phyloP scores from a whole-genome alignment of 805 yeast genomes.

The Kodamaea leandrae region DNA sequence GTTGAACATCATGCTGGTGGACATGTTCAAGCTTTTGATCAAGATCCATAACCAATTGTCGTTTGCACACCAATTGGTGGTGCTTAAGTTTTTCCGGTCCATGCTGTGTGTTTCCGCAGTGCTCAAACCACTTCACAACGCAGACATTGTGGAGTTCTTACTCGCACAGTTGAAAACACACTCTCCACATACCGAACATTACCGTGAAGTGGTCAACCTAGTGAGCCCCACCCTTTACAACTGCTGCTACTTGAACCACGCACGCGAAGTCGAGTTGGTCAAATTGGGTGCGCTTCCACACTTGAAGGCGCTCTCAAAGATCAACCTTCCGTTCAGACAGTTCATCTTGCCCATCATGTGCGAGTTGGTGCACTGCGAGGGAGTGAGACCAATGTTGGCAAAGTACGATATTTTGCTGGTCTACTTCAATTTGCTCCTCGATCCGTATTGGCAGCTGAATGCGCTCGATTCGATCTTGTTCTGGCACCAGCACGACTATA shows the following conservation, averaged over 20 bases:
- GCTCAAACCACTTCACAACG: constrained; percentile 30
- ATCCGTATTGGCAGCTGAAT: constrained; percentile 58
- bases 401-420: constrained; percentile 36
- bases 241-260: constrained; percentile 47
- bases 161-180: constrained; percentile 29
- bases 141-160: constrained; percentile 45
- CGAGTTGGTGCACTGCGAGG: constrained; percentile 47
- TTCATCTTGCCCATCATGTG: constrained; percentile 53
- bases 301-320: constrained; percentile 37
- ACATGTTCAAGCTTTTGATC: constrained; percentile 41
- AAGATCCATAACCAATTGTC: constrained; percentile 31
- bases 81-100: constrained; percentile 46
- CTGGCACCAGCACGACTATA: constrained; percentile 36
- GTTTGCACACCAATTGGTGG: constrained; percentile 29
- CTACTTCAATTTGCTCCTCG: constrained; percentile 41
- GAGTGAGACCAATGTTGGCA: constrained; percentile 36
- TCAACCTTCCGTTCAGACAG: constrained; percentile 47
- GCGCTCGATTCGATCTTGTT: constrained; percentile 49
- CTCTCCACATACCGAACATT: constrained; percentile 26
- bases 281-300: constrained; percentile 46
- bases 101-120: constrained; percentile 38
- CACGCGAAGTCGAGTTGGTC: constrained; percentile 46
- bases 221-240: constrained; percentile 51
- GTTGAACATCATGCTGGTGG: constrained; percentile 34
- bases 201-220: constrained; percentile 42